These are phyloP conservation scores for Candida broadrunensis DNA, from an alignment of 805 yeast species.

Conservation along the genomic window DNA sequence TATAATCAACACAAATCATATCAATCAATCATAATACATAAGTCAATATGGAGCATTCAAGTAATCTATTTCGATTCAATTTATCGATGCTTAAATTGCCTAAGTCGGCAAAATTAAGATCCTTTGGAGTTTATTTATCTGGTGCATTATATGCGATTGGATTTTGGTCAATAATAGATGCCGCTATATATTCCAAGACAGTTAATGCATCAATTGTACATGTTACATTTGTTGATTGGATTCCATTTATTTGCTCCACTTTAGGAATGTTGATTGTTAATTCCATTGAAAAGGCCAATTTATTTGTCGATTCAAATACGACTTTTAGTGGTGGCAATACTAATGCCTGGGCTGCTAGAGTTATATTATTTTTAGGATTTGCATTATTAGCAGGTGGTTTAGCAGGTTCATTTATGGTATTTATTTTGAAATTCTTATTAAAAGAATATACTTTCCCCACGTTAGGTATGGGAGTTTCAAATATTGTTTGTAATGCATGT, in stretches of 20 bases:
- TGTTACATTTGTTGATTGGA: constrained; percentile 92
- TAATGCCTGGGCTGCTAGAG: constrained; percentile 91
- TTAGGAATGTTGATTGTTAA: constrained; percentile 85
- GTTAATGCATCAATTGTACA: constrained; percentile 85
- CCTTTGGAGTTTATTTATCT: constrained; percentile 72
- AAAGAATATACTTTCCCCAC: constrained; percentile 83
- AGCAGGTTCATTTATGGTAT: constrained; percentile 86
- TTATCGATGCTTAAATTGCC: constrained; percentile 56
- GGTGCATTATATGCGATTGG: constrained; percentile 82
- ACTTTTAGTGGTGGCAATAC: constrained; percentile 41
- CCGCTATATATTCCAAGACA: constrained; percentile 80
- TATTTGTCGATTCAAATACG: constrained; percentile 40
- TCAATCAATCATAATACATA: background rate
- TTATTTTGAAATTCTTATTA: constrained; percentile 78
- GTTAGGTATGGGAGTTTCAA: constrained; percentile 89
- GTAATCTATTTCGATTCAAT: constrained; percentile 62
- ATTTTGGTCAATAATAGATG: constrained; percentile 85
- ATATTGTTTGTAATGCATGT: constrained; percentile 74
- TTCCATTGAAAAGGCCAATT: constrained; percentile 64
- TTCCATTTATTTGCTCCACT: constrained; percentile 85
- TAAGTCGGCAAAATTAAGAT: constrained; percentile 64
- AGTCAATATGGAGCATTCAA: constrained; percentile 7
- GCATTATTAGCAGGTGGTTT: constrained; percentile 91
- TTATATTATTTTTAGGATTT: constrained; percentile 87
- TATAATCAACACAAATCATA: no score